Conservation (phyloP, 805 yeast genomes). For the Candida boleticola region DNA sequence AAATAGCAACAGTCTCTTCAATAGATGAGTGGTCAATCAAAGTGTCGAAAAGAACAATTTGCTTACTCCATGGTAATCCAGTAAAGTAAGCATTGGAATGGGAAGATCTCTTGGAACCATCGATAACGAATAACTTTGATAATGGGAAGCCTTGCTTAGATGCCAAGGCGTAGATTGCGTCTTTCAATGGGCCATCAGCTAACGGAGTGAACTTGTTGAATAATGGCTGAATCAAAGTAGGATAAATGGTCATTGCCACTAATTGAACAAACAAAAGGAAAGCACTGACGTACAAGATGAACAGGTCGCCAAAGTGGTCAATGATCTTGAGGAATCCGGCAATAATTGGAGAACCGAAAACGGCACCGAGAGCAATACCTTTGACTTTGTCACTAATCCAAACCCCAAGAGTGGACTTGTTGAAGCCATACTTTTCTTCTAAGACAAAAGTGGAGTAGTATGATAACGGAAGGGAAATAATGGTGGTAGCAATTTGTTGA, state of each 20-base stretch:
- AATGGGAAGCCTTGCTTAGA: conserved; percentile 77
- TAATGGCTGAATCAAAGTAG: conserved; percentile 85
- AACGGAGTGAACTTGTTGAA: conserved; percentile 91
- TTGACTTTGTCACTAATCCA: conserved; percentile 78
- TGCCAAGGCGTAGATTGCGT: conserved; percentile 79
- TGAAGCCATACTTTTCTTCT: conserved; percentile 92
- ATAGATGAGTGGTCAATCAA: conserved; percentile 75
- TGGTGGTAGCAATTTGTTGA: conserved; percentile 48
- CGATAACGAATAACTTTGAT: conserved; percentile 80
- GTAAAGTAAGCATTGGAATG: conserved; percentile 96
- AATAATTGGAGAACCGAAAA: conserved; percentile 69
- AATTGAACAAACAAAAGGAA: conserved; percentile 72
- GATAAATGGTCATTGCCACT: conserved; percentile 70
- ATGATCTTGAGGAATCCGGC: conserved; percentile 79
- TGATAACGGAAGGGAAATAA: conserved; percentile 64
- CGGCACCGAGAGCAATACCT: conserved; percentile 48
- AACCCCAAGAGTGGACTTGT: conserved; percentile 70
- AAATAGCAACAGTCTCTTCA: conserved; percentile 85
- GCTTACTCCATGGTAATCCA: conserved; percentile 96
- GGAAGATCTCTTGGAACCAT: conserved; percentile 94
- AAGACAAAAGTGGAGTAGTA: conserved; percentile 81
- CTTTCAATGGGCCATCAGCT: conserved; percentile 84
- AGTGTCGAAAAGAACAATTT: conserved; percentile 91
- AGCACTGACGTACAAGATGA: conserved; percentile 75
- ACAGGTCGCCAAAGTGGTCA: conserved; percentile 73